A percentile compares a stretch with the other conserved stretches of the same genome.
These are phyloP conservation scores for Xylariales sp. DNA, from an alignment of 2,329 filamentous ascomycete genomes.

Conservation along the genomic window DNA sequence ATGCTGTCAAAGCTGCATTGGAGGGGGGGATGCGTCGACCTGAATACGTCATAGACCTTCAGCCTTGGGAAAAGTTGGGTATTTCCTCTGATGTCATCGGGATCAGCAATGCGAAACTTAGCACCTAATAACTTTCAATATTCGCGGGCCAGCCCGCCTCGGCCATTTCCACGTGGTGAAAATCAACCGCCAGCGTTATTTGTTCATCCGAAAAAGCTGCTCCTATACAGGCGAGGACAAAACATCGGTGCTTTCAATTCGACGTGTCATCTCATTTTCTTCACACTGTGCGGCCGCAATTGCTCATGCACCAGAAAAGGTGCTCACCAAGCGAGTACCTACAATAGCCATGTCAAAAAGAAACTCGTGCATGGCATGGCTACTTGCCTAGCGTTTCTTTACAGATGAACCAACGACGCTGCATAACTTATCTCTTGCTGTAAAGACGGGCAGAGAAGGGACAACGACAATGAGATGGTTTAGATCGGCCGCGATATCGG, in stretches of 20 bases:
- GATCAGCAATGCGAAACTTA: background rate
- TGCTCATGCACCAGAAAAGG: background rate
- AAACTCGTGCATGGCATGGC: background rate
- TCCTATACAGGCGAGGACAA: background rate
- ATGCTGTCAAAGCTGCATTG: background rate
- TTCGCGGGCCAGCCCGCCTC: background rate
- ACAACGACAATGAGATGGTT: background rate
- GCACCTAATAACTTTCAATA: background rate
- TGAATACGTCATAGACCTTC: conserved; percentile 5
- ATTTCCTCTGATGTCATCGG: conserved; percentile 15
- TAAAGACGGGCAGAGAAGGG: background rate
- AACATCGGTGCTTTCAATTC: too few species aligned
- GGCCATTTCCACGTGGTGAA: background rate
- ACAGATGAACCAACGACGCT: background rate
- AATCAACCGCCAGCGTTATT: background rate
- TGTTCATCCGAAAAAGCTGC: background rate
- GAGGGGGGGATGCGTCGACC: background rate
- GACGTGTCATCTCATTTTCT: background rate
- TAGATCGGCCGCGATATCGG: background rate
- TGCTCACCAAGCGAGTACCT: background rate
- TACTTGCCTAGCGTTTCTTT: background rate
- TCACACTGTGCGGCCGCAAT: background rate
- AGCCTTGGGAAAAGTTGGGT: background rate
- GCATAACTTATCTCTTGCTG: background rate
- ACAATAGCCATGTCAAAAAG: background rate